Percentiles rank a stretch among this genome's conserved stretches.
Conservation (phyloP, 1,139 yeast species). For the Pichia sp. region DNA sequence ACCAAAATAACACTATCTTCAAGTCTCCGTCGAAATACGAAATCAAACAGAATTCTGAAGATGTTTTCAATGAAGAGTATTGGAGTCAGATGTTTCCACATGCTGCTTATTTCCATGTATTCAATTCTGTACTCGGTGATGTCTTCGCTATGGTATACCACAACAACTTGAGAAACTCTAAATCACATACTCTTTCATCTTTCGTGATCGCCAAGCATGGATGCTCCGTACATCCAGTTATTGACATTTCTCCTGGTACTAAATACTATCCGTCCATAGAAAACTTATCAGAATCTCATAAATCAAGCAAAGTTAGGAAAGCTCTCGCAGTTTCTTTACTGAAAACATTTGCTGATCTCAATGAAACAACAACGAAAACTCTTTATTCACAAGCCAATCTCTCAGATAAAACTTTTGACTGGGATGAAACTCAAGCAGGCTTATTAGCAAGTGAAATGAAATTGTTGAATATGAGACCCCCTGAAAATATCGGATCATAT, state of each 20-base stretch:
- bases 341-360: slow-evolving; percentile 57
- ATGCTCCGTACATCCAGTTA: slow-evolving; percentile 48
- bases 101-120: slow-evolving; percentile 51
- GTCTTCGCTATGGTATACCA: slow-evolving; percentile 48
- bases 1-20: slow-evolving; percentile 1
- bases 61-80: slow-evolving; percentile 23
- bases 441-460: slow-evolving; percentile 55
- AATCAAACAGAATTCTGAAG: slow-evolving; percentile 9
- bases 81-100: slow-evolving; percentile 40
- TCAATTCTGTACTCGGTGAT: slow-evolving; percentile 48
- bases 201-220: slow-evolving; percentile 68
- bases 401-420: slow-evolving; percentile 30
- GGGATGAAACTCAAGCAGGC: slow-evolving; percentile 84
- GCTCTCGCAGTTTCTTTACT: slow-evolving; percentile 71
- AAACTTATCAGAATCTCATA: slow-evolving; percentile 47
- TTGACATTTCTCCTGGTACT: slow-evolving; percentile 56
- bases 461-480: slow-evolving; percentile 42
- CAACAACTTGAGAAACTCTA: slow-evolving; percentile 28
- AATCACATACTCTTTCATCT: slow-evolving; percentile 45
- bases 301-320: slow-evolving; percentile 55
- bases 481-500: slow-evolving; percentile 49
- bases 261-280: slow-evolving; percentile 75
- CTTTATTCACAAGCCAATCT: slow-evolving; percentile 24
- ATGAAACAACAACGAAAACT: slow-evolving; percentile 20
- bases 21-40: slow-evolving; percentile 8